Base-by-base conservation (phyloP, 2,329 filamentous ascomycete genomes). In the Aureobasidium sp. region DNA sequence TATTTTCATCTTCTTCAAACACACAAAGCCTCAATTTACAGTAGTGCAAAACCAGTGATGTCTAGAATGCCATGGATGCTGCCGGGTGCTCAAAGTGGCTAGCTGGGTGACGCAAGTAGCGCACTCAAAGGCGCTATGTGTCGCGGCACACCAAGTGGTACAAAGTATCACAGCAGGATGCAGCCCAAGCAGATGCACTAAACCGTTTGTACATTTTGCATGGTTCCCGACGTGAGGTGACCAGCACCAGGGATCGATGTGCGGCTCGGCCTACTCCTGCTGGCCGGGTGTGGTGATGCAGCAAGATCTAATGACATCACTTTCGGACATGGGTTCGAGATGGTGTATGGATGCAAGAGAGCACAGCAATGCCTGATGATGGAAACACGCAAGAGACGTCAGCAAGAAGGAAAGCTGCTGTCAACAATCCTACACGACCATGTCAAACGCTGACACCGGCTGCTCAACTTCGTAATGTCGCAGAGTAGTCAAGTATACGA, bases 191-290 rank as follows among this genome's bases (percentile, higher is more conserved):
- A 57, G 27, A 44, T 34, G 39, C 39, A 57, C 53, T 44, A 44
- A 24, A 43, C 36, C 24, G 12, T 44, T 26, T 44, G 52, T 56
- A 44, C 39, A 17, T 20, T 37, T 37, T 32, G 26, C 29, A 26
- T 44, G 39, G n/a, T 46, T 34, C 53, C 39, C 53, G 53, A 46
- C n/a, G n/a, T 57, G 41, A 46, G 39, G 53, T 46, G 53, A 26
- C 34, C 20, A 17, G 36, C 20, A 29, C 13, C 24, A 47, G 26
- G 2, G 15, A 47, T 53, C 27, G 8, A 46, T 34, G 53, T n/a
- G 39, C 53, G 53, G 53, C 53, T 57, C 53, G 53, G 53, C 39
- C 41, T 46, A 29, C 53, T 26, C 53, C 53, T 57, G 20, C 39
- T 46, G 39, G n/a, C 3, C 51, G 36, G 36, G 26, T 27, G 29